Evolutionary conservation across 1,284 basidiomycete genomes (phyloP).

Genomic region (Ceratobasidium sp.): DNA sequence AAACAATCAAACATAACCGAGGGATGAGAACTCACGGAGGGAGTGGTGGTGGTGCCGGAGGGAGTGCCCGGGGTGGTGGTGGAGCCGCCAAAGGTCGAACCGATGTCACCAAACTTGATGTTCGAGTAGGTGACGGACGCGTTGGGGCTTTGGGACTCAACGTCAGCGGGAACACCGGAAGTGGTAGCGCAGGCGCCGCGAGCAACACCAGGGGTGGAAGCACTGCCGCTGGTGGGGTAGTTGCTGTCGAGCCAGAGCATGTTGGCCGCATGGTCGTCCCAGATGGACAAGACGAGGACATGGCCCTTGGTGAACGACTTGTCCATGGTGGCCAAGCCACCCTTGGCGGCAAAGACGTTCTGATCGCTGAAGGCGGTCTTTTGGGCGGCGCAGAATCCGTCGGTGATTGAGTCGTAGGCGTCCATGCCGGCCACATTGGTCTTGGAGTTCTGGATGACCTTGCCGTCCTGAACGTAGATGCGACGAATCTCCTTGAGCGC

Average conservation of each 20-base stretch:
- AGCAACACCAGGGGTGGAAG: conserved; percentile 58
- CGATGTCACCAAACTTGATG: conserved; percentile 62
- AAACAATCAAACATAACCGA: background rate
- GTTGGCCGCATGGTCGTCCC: conserved; percentile 63
- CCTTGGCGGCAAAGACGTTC: conserved; percentile 56
- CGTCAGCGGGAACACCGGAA: conserved; percentile 37
- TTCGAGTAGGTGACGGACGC: conserved; percentile 55
- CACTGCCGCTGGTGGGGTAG: conserved; percentile 56
- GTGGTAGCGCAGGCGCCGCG: conserved; percentile 57
- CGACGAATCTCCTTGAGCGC: conserved; percentile 59
- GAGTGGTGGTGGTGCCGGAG: conserved; percentile 13
- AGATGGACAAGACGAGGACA: conserved; percentile 52
- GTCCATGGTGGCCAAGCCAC: conserved; percentile 57
- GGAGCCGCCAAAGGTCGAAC: conserved; percentile 54
- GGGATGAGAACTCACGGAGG: conserved; percentile 1
- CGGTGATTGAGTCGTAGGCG: conserved; percentile 48
- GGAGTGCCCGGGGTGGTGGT: background rate
- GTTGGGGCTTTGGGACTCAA: conserved; percentile 43
- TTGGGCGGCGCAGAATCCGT: conserved; percentile 53
- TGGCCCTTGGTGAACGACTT: conserved; percentile 44
- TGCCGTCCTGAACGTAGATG: conserved; percentile 60
- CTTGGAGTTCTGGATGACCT: conserved; percentile 55
- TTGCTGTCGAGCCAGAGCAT: conserved; percentile 66
- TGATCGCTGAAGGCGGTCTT: conserved; percentile 55
- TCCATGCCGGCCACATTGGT: conserved; percentile 43